Evolutionary conservation across 176 grass and related monocot genomes (phyloP).

Genomic region (Saccharum officinarum): DNA sequence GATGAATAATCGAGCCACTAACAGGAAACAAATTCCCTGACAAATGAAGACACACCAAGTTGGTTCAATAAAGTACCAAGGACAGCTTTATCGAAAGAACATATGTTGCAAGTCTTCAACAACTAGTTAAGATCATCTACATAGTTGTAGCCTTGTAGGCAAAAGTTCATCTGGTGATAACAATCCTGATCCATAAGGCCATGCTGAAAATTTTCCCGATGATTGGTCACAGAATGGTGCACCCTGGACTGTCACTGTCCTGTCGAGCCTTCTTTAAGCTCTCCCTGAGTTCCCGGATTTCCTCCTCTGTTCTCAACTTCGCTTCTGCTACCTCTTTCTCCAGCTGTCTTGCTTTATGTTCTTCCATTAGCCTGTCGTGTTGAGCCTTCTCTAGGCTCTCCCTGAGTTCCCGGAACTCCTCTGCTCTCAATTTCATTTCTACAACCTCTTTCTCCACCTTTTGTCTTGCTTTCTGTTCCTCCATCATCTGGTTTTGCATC

Average conservation of each 20-base stretch:
- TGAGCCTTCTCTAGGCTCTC: conserved; percentile 43
- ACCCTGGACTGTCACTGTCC: background rate
- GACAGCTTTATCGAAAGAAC: background rate
- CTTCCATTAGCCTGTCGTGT: conserved; percentile 33
- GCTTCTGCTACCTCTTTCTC: conserved; percentile 38
- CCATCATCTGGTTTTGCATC: conserved; percentile 44
- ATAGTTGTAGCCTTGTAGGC: background rate
- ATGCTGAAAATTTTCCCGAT: background rate
- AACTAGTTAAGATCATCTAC: background rate
- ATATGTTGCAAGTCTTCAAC: background rate
- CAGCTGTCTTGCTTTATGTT: conserved; percentile 40
- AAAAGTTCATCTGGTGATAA: background rate
- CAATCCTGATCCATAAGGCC: background rate
- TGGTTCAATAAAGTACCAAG: background rate
- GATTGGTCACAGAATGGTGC: conserved; percentile 39
- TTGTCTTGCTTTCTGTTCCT: conserved; percentile 43
- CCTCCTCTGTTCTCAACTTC: conserved; percentile 33
- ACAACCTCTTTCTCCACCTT: conserved; percentile 33
- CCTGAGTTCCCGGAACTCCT: conserved; percentile 36
- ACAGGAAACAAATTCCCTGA: background rate
- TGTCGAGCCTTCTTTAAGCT: conserved; percentile 37
- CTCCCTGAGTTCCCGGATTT: conserved; percentile 35
- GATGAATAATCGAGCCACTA: background rate
- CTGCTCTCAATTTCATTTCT: conserved; percentile 32
- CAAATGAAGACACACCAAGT: background rate